Percentiles rank a stretch among this genome's conserved stretches.
Conservation (phyloP, 139 green algal genomes). For the Auxenochlorella pyrenoidosa region DNA sequence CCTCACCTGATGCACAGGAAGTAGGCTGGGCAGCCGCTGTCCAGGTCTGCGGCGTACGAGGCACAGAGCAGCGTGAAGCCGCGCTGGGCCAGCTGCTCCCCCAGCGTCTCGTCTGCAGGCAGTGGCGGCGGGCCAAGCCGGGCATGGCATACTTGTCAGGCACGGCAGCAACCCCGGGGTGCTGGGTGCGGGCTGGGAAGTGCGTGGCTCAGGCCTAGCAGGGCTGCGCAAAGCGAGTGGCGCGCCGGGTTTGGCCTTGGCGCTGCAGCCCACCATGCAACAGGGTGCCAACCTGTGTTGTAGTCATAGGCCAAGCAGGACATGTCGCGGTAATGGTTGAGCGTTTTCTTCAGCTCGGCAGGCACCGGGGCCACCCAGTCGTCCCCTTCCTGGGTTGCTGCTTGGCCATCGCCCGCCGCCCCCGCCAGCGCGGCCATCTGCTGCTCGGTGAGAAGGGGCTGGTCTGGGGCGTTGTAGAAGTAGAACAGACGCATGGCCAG, state of each 20-base stretch:
- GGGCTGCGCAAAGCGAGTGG: too few species aligned
- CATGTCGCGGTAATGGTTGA: background rate
- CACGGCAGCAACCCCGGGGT: background rate
- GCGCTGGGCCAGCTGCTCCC: background rate
- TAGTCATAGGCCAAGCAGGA: conserved; percentile 36
- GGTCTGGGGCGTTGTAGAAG: conserved; percentile 3
- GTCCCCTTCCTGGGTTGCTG: background rate
- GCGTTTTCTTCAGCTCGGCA: background rate
- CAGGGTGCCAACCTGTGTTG: too few species aligned
- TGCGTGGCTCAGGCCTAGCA: too few species aligned
- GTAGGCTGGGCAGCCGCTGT: conserved; percentile 39
- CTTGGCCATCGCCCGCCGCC: background rate
- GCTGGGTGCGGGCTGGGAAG: too few species aligned
- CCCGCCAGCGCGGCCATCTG: background rate
- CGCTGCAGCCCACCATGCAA: too few species aligned
- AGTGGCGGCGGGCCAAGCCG: background rate
- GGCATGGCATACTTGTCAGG: too few species aligned
- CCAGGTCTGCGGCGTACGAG: conserved; percentile 26
- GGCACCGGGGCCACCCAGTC: background rate
- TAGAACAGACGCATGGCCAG: conserved; percentile 39
- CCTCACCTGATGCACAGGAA: conserved; percentile 27
- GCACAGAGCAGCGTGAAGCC: conserved; percentile 27
- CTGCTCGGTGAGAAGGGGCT: background rate
- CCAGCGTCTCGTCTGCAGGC: conserved; percentile 16
- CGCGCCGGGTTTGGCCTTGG: too few species aligned